These are phyloP conservation scores for Boechera retrofracta DNA, from an alignment of 345 rosid genomes.

Conservation along the genomic window DNA sequence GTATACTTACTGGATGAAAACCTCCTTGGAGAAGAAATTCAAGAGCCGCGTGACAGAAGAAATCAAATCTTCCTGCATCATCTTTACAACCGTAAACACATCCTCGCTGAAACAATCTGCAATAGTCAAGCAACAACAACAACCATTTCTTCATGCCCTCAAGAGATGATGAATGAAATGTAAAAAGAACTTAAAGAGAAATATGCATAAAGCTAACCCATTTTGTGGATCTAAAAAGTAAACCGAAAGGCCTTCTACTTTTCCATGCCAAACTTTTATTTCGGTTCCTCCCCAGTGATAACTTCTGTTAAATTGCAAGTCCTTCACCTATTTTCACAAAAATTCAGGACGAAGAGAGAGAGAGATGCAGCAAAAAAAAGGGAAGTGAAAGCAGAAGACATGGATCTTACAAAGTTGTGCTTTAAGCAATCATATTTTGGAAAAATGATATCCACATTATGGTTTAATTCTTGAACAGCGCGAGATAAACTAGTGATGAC, in stretches of 20 bases:
- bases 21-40: conserved; percentile 90
- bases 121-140: conserved; percentile 28
- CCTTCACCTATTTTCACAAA: conserved; percentile 64
- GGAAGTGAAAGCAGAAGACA: conserved; percentile 15
- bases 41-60: conserved; percentile 95
- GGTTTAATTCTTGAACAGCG: conserved; percentile 92
- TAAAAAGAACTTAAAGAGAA: conserved; percentile 10
- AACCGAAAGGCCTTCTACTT: conserved; percentile 90
- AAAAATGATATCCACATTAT: conserved; percentile 81
- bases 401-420: conserved; percentile 67
- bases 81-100: conserved; percentile 79
- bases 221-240: conserved; percentile 91
- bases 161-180: conserved; percentile 10
- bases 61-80: conserved; percentile 86
- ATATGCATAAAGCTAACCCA: conserved; percentile 57
- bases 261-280: conserved; percentile 89
- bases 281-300: conserved; percentile 88
- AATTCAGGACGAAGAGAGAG: conserved; percentile 18
- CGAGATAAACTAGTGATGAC: conserved; percentile 97
- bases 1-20: conserved; percentile 74
- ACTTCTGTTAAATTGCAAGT: conserved; percentile 63
- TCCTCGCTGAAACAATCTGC: conserved; percentile 72
- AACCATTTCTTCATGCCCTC: conserved; percentile 32
- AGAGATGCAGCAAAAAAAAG: neutral
- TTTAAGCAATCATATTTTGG: conserved; percentile 94